These are phyloP conservation scores for Hanseniaspora taiwanica DNA, from an alignment of 805 yeast species.

Conservation along the genomic window DNA sequence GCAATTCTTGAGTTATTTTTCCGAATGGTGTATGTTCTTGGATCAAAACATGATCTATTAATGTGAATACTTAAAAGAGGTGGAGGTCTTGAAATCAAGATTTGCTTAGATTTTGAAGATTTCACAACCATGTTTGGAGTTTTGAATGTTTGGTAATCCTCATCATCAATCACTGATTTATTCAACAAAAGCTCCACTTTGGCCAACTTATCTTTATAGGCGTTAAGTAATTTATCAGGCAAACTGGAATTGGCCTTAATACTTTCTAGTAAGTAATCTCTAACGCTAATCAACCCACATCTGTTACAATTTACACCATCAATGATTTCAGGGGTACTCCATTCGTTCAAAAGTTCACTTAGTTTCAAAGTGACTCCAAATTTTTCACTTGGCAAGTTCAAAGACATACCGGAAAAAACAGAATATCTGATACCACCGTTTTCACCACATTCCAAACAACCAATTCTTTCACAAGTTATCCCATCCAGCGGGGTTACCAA, in stretches of 20 bases:
- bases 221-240: conserved; percentile 20
- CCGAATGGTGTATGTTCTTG: conserved; percentile 65
- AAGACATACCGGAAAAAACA: conserved; percentile 58
- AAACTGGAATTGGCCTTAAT: conserved; percentile 4
- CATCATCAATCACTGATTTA: conserved; percentile 66
- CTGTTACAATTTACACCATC: conserved; percentile 92
- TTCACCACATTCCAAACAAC: conserved; percentile 84
- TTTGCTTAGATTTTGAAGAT: conserved; percentile 74
- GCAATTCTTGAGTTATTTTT: conserved; percentile 76
- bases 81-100: conserved; percentile 68
- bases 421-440: conserved; percentile 84
- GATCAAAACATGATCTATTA: conserved; percentile 87
- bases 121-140: conserved; percentile 63
- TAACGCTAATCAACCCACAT: conserved; percentile 62
- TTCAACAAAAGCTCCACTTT: conserved; percentile 40
- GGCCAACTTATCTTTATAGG: conserved; percentile 32
- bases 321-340: conserved; percentile 72
- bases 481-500: conserved; percentile 89
- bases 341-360: conserved; percentile 43
- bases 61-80: conserved; percentile 75
- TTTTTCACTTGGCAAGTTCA: conserved; percentile 46
- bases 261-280: conserved; percentile 29
- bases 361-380: conserved; percentile 32
- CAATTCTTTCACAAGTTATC: conserved; percentile 73
- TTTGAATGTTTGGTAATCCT: conserved; percentile 57